Conservation (phyloP, 306 rosid genomes). For the Vigna reflexopilosa region DNA sequence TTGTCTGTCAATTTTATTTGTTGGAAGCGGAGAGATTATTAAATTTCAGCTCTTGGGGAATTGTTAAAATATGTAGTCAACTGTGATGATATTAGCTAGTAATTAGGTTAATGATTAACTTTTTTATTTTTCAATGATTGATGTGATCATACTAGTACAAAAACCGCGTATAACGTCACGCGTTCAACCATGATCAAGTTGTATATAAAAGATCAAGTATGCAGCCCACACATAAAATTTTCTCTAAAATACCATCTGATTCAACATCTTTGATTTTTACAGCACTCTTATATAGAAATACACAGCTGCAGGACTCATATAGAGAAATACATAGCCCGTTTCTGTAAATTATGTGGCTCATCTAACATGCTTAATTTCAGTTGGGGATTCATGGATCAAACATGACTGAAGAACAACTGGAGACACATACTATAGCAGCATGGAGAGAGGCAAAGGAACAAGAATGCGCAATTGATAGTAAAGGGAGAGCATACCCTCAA, state of each 20-base stretch:
- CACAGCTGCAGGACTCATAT: not conserved
- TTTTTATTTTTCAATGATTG: conserved; percentile 4
- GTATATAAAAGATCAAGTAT: not conserved
- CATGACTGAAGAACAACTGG: conserved; percentile 67
- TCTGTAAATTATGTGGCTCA: conserved; percentile 10
- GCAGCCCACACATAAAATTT: not conserved
- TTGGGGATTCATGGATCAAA: conserved; percentile 60
- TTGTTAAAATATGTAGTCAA: not conserved
- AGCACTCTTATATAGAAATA: conserved; percentile 20
- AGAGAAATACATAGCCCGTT: conserved; percentile 22
- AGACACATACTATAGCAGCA: conserved; percentile 66
- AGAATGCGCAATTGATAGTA: conserved; percentile 44
- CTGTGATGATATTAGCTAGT: conserved; percentile 23
- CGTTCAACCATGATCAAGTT: not conserved
- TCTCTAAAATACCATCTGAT: not conserved
- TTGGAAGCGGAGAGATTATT: too few species aligned
- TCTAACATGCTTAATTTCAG: conserved; percentile 51
- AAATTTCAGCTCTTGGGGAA: too few species aligned
- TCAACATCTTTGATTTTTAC: conserved; percentile 26
- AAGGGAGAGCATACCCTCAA: conserved; percentile 42
- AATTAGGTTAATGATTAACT: conserved; percentile 3
- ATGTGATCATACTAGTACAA: not conserved
- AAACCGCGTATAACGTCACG: too few species aligned
- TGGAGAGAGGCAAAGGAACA: conserved; percentile 66
- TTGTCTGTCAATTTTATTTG: too few species aligned